Conservation (phyloP, 805 yeast genomes). For the Zygotorulaspora chibaensis region DNA sequence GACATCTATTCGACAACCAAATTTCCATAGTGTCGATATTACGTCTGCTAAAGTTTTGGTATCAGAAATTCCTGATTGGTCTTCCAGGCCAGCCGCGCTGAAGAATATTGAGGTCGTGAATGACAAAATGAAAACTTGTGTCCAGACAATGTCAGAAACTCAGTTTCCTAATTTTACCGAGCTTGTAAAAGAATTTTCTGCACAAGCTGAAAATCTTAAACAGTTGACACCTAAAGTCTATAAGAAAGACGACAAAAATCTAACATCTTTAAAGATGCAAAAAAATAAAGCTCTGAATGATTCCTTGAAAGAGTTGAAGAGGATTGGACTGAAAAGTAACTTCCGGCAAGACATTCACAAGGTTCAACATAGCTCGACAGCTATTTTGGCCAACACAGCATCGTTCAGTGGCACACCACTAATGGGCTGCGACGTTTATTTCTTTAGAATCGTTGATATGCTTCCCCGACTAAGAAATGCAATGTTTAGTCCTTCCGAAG, state of each 20-base stretch:
- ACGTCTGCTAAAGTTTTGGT: constrained; percentile 28
- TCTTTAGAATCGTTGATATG: constrained; percentile 68
- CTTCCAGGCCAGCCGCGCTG: constrained; percentile 52
- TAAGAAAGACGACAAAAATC: constrained; percentile 72
- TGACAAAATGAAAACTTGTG: constrained; percentile 52
- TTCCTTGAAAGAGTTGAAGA: constrained; percentile 64
- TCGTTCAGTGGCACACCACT: constrained; percentile 41
- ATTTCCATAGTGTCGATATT: constrained; percentile 11
- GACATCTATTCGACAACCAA: constrained; percentile 3
- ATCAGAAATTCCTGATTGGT: constrained; percentile 44
- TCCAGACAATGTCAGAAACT: constrained; percentile 32
- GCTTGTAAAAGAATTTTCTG: constrained; percentile 50
- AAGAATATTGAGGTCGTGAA: constrained; percentile 47
- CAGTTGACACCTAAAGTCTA: constrained; percentile 71
- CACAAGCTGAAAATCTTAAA: constrained; percentile 57
- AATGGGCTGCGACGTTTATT: constrained; percentile 49
- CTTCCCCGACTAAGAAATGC: constrained; percentile 73
- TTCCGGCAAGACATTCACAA: constrained; percentile 62
- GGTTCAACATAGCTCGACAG: constrained; percentile 57
- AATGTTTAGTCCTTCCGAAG: constrained; percentile 58
- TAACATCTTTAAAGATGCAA: constrained; percentile 73
- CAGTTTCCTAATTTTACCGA: constrained; percentile 47
- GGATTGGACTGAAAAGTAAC: constrained; percentile 69
- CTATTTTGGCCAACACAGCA: constrained; percentile 52
- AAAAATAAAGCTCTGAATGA: constrained; percentile 76